These are phyloP conservation scores for Podospora conica DNA, from an alignment of 495 filamentous ascomycete genomes.

Conservation along the genomic window DNA sequence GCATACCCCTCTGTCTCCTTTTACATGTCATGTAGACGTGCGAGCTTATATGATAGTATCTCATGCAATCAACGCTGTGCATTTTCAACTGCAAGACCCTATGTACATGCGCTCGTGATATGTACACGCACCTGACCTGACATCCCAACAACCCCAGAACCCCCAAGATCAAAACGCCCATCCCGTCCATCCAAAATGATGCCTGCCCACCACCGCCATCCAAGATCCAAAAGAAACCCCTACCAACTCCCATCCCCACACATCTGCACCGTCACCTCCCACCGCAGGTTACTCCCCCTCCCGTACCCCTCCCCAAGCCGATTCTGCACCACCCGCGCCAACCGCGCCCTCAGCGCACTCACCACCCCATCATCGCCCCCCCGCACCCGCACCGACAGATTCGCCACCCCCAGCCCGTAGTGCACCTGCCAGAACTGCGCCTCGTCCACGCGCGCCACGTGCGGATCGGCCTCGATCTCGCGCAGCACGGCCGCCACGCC, in stretches of 20 bases:
- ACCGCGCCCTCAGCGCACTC: slow-evolving; percentile 60
- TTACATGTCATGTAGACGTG: too few species aligned
- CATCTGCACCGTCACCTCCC: slow-evolving; percentile 70
- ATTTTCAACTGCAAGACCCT: neutral
- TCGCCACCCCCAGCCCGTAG: slow-evolving; percentile 93
- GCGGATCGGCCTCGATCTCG: slow-evolving; percentile 75
- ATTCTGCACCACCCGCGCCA: slow-evolving; percentile 75
- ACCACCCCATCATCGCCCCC: slow-evolving; percentile 59
- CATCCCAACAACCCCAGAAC: too few species aligned
- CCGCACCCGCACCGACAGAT: slow-evolving; percentile 68
- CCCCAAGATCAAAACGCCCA: neutral
- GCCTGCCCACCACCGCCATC: neutral
- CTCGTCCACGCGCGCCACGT: slow-evolving; percentile 72
- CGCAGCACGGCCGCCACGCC: slow-evolving; percentile 68
- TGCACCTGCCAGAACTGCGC: slow-evolving; percentile 98
- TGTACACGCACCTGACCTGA: too few species aligned
- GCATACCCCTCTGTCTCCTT: neutral
- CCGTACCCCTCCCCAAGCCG: slow-evolving; percentile 84
- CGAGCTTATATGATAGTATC: neutral
- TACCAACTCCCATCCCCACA: slow-evolving; percentile 23
- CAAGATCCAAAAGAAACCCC: slow-evolving; percentile 6
- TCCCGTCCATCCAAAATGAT: neutral
- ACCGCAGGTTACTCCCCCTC: slow-evolving; percentile 64
- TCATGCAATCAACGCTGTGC: neutral
- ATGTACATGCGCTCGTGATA: neutral